Conservation (phyloP, 2,329 filamentous ascomycete species). For the Aaosphaeria pasadenensis region DNA sequence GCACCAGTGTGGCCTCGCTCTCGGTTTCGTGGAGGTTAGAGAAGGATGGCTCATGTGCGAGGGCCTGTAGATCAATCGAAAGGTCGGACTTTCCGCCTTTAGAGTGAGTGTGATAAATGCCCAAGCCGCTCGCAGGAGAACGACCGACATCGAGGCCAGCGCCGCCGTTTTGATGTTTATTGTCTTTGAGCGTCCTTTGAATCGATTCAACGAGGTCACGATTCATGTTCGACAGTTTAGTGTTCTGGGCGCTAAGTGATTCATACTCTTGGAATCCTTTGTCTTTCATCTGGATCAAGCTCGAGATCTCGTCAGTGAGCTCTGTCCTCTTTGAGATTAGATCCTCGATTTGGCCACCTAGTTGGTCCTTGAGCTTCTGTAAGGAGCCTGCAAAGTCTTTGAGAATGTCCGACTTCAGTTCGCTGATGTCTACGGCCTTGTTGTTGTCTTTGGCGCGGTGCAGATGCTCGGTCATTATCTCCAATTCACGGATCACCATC, state of each 20-base stretch:
- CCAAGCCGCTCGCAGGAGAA: conserved; percentile 55
- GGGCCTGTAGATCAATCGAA: conserved; percentile 40
- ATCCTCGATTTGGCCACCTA: conserved; percentile 73
- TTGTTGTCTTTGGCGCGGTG: conserved; percentile 81
- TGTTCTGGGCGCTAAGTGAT: conserved; percentile 89
- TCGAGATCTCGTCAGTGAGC: conserved; percentile 79
- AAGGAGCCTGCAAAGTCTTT: conserved; percentile 62
- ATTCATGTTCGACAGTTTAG: conserved; percentile 90
- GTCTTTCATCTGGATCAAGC: conserved; percentile 80
- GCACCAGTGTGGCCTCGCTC: conserved; percentile 58
- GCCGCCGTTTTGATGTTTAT: conserved; percentile 50
- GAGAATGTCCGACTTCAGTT: conserved; percentile 61
- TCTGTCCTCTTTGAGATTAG: conserved; percentile 85
- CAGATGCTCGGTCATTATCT: conserved; percentile 84
- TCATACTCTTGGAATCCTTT: conserved; percentile 94
- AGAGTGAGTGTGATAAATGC: conserved; percentile 52
- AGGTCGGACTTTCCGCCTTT: conserved; percentile 38
- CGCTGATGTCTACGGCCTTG: conserved; percentile 73
- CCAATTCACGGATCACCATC: conserved; percentile 89
- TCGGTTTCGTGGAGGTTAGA: conserved; percentile 59
- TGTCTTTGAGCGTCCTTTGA: conserved; percentile 86
- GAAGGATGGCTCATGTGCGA: conserved; percentile 36
- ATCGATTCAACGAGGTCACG: conserved; percentile 93
- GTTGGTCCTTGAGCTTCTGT: conserved; percentile 69
- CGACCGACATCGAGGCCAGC: conserved; percentile 45